Conservation (phyloP, 768 basidiomycete species). For the Auricularia cornea region DNA sequence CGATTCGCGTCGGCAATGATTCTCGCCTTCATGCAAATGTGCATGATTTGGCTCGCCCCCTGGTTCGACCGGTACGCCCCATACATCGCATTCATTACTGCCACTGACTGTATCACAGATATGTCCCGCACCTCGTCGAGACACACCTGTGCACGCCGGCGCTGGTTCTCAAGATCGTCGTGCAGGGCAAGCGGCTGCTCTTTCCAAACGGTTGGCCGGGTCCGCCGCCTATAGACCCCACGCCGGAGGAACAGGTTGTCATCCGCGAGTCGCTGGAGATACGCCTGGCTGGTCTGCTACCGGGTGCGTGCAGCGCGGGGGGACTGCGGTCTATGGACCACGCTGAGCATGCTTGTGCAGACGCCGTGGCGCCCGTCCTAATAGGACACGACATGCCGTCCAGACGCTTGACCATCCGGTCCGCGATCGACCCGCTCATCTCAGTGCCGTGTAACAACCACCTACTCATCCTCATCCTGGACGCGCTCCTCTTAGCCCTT, state of each 20-base stretch:
- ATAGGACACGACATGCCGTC: constrained; percentile 44
- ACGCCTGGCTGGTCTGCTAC: constrained; percentile 33
- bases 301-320: constrained; percentile 20
- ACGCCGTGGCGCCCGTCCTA: constrained; percentile 39
- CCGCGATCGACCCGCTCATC: constrained; percentile 52
- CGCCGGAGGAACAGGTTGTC: constrained; percentile 60
- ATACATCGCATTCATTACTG: not conserved
- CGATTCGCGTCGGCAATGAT: constrained; percentile 42
- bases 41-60: constrained; percentile 37
- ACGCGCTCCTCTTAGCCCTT: constrained; percentile 56
- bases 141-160: constrained; percentile 42
- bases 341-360: constrained; percentile 14
- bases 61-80: constrained; percentile 51
- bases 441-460: constrained; percentile 70
- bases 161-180: constrained; percentile 45
- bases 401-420: constrained; percentile 35
- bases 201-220: constrained; percentile 90
- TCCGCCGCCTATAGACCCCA: constrained; percentile 63
- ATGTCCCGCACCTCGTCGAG: constrained; percentile 49
- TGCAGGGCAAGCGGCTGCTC: constrained; percentile 55
- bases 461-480: constrained; percentile 63
- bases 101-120: not conserved
- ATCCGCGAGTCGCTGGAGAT: constrained; percentile 37
- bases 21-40: constrained; percentile 38
- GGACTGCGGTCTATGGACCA: not conserved